Base-by-base conservation (phyloP, 176 grass and related monocot genomes). In the Oryza brachyantha region DNA sequence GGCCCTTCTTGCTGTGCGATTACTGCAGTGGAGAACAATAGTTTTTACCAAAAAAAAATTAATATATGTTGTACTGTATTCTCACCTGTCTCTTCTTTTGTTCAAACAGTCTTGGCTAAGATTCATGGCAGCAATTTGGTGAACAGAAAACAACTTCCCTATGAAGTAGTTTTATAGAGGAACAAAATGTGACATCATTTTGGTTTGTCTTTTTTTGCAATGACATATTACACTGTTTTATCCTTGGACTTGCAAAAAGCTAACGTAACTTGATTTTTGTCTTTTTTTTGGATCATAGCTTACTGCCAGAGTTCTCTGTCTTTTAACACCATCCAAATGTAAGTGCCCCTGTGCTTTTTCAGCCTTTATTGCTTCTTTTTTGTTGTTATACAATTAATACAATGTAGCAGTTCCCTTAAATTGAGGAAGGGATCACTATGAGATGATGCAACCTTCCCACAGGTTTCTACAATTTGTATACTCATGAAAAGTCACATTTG, bases 241-340 rank as follows among this genome's bases (percentile, higher is more conserved):
- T 74, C 26, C 54, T 63, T 46, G 21, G 32, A 46, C n/a, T 31
- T 68, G 32, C 34, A 55, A 76, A 89, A 80, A 35, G 76, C 36
- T 66, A 76, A 76, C 65, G 79, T 76, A 58, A 85, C 77, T 81
- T 59, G 55, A 88, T 62, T 79, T 74, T 64, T 88, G 86, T 84
- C 76, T 55, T 66, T 55, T 66, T 84, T 75, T 28, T 76, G 76
- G 64, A 88, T 80, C 42, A 76, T 80, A 74, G 63, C 70, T 45
- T 62, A 52, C 42, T 70, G 41, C 29, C 57, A 83, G 54, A 66
- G 29, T 81, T 81, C 5, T 85, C 3, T 43, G 29, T 31, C 36
- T 48, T 57, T 76, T 81, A 45, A 66, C 75, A 88, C 41, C 26
- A 32, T 17, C 32, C 24, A 71, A 72, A 19, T 70, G 55, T 64